Evolutionary conservation across 2,329 filamentous ascomycete genomes (phyloP).

Genomic region (Epichloe coenophiala): DNA sequence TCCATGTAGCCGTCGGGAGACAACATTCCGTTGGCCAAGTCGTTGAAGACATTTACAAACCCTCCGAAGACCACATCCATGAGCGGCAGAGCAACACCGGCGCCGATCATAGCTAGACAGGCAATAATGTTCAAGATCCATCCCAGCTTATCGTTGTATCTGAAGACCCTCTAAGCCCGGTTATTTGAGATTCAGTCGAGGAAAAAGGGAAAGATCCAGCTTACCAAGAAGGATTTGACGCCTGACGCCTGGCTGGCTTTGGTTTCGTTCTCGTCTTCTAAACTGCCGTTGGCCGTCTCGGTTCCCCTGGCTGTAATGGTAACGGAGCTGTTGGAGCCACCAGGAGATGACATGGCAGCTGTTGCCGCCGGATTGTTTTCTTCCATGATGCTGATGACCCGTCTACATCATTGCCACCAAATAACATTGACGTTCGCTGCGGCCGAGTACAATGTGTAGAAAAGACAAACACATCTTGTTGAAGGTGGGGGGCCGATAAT

Average conservation of each 20-base stretch:
- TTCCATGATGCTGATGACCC: background rate
- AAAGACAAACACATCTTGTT: background rate
- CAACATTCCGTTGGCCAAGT: conserved; percentile 34
- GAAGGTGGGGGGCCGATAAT: background rate
- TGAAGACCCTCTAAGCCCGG: conserved; percentile 20
- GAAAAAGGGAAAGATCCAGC: background rate
- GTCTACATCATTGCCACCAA: background rate
- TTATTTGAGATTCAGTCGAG: background rate
- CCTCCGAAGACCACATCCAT: conserved; percentile 47
- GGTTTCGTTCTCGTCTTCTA: background rate
- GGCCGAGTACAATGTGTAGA: background rate
- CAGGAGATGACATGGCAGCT: background rate
- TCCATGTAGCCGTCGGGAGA: conserved; percentile 33
- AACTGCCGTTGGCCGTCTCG: background rate
- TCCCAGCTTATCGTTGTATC: conserved; percentile 24
- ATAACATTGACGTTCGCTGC: background rate
- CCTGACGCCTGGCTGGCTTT: conserved; percentile 10
- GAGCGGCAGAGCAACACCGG: conserved; percentile 30
- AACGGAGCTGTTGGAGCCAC: background rate
- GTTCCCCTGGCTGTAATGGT: background rate
- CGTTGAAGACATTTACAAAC: conserved; percentile 40
- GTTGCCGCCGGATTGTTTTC: background rate
- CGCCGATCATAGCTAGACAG: conserved; percentile 22
- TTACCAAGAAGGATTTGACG: conserved; percentile 15
- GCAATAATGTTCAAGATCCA: conserved; percentile 24